Evolutionary conservation across 2,329 filamentous ascomycete genomes (phyloP).

Genomic region (Fusarium tricinctum): DNA sequence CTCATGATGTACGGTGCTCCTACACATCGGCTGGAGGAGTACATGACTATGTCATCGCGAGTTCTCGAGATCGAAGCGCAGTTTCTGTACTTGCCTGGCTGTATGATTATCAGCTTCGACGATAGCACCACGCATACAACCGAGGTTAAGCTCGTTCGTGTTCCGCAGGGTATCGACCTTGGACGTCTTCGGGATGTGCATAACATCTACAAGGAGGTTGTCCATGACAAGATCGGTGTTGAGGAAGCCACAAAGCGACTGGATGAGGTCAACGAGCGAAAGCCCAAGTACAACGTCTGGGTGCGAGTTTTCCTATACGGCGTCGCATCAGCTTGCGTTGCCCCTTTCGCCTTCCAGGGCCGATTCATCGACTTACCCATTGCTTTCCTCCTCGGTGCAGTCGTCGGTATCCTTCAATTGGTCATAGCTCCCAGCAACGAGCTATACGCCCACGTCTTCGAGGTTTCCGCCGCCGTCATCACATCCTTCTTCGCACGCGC

Average conservation of each 20-base stretch:
- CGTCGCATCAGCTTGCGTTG: slow-evolving; percentile 80
- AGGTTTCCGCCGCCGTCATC: slow-evolving; percentile 70
- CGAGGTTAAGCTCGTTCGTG: slow-evolving; percentile 82
- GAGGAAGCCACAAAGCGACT: slow-evolving; percentile 76
- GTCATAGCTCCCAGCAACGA: slow-evolving; percentile 81
- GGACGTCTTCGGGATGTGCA: slow-evolving; percentile 81
- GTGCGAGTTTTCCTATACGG: slow-evolving; percentile 77
- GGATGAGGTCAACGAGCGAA: slow-evolving; percentile 65
- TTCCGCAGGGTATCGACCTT: slow-evolving; percentile 77
- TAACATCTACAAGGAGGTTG: slow-evolving; percentile 84
- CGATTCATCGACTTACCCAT: slow-evolving; percentile 83
- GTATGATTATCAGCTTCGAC: slow-evolving; percentile 95
- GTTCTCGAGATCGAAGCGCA: slow-evolving; percentile 90
- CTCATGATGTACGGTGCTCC: slow-evolving; percentile 93
- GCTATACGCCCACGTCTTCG: slow-evolving; percentile 71
- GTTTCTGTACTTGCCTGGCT: slow-evolving; percentile 90
- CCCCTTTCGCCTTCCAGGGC: slow-evolving; percentile 84
- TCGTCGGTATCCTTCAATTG: slow-evolving; percentile 81
- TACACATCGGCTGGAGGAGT: slow-evolving; percentile 91
- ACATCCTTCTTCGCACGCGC: slow-evolving; percentile 78
- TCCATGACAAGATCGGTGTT: slow-evolving; percentile 80
- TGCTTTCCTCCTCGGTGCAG: slow-evolving; percentile 79
- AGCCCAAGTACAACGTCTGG: slow-evolving; percentile 65
- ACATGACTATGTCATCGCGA: slow-evolving; percentile 90
- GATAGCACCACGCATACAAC: slow-evolving; percentile 80